Base-by-base conservation (phyloP, 148 eudicot genomes). In the Spergularia marina region DNA sequence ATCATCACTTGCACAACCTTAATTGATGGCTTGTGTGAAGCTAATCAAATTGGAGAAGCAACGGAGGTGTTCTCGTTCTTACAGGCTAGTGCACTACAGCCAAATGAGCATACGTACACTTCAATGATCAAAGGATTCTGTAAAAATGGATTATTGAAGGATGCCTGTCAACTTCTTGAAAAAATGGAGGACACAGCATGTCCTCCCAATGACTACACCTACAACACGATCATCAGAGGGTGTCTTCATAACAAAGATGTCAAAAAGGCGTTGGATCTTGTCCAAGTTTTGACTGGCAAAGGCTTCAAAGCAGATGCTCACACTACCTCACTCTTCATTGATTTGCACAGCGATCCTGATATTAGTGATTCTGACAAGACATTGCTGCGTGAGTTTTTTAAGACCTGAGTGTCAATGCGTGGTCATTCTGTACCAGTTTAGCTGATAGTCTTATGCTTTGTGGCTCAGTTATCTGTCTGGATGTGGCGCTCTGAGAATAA, bases 191-290 rank as follows among this genome's bases (percentile, higher is more conserved):
- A 30, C 34, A 21, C 14, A 7, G 59, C 66, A 3, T 73, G 60
- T 15, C 53, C 41, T 0, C 77, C 68, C 0, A 17, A 79, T 34
- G 56, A 7, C 7, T 12, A 4, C 10, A 58, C 62, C 9, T 73
- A 79, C 15, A 51, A 67, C 49, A 79, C 62, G n/a, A 14, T 79
- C 14, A 62, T 58, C 12, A 62, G 34, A 15, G 77, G 74, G 4
- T 71, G 4, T 51, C 59, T 71, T 34, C 13, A 4, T 5, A 17
- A 16, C 10, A 56, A 55, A 17, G 74, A 56, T 20, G 17, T 71
- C 3, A 1, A 15, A 15, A 14, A 2, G 2, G 65, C 36, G 5
- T 12, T 58, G 0, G 16, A 40, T 0, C n/a, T 7, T 17, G 16
- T n/a, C 1, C 12, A 58, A n/a, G 30, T 12, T 12, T 1, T 65